phyloP scores from a whole-genome alignment of 164 flowering plant genomes.

The Annona cherimola region DNA sequence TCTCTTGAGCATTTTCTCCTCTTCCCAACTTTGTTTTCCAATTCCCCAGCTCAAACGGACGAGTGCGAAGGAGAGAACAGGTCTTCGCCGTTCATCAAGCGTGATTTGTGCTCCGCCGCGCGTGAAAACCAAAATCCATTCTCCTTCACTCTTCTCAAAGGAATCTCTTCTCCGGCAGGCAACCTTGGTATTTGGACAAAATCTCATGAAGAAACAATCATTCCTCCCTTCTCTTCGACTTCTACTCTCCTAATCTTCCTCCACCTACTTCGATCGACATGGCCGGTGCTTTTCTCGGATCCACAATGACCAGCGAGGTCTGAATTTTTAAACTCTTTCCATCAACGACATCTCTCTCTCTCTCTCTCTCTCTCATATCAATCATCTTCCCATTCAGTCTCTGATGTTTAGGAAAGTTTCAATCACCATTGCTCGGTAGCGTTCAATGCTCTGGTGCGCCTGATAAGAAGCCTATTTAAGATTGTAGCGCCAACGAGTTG shows the following conservation, averaged over 20 bases:
- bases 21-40: too few relatives aligned
- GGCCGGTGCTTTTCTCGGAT: slow-evolving; percentile 2
- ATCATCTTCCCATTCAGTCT: neutral
- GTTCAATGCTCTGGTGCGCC: neutral
- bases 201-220: too few relatives aligned
- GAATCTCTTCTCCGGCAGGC: too few relatives aligned
- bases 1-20: too few relatives aligned
- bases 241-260: neutral
- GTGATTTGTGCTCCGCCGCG: too few relatives aligned
- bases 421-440: neutral
- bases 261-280: neutral
- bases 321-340: neutral
- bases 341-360: neutral
- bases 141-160: too few relatives aligned
- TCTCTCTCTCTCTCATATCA: neutral
- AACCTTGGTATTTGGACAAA: too few relatives aligned
- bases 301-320: neutral
- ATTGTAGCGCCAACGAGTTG: neutral
- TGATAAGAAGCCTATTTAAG: too few relatives aligned
- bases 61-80: too few relatives aligned
- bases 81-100: too few relatives aligned
- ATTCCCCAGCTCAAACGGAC: too few relatives aligned
- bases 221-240: neutral
- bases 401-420: neutral
- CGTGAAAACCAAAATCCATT: too few relatives aligned